Base-by-base conservation (phyloP, 2,329 filamentous ascomycete species). In the Lachnellula hyalina region DNA sequence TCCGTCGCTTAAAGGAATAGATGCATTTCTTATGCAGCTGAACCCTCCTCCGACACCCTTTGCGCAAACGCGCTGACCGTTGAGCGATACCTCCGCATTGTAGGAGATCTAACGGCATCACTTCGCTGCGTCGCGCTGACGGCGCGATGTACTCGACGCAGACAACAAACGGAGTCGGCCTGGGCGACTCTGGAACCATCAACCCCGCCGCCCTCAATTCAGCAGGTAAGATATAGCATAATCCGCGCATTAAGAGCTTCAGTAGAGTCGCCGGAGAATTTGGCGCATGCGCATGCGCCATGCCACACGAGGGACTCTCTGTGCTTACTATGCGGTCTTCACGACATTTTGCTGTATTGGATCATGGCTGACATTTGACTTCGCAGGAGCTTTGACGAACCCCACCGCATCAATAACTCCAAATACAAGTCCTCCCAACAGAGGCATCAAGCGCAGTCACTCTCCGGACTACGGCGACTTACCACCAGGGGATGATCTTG, bases 141-240 rank as follows among this genome's bases (percentile, higher is more conserved):
- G 57, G 56, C 72, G 58, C 57, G 48, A 61, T 80, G 77, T 81
- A 80, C 77, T 78, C 81, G 71, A 77, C 80, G 72, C 79, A 82
- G 73, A 80, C 85, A 72, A 80, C 85, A 73, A 86, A 86, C 78
- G 83, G 41, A 44, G 41, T 44, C 41, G 41, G 84, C 74, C 69
- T 67, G 55, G 74, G 74, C 55, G 87, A 89, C 72, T 87, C 87
- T 78, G 89, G 87, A 71, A 95, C 90, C 70, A 94, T 96, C 79
- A 90, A 95, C 79, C 90, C 90, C 72, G 89, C 89, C 69, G 89
- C 87, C 62, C 81, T 96, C 77, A 90, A 87, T 76, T 86, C 85
- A 71, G 77, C 85, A 77, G 84, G 88, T 93, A 85, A 67, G 72
- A 40, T 40, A 40, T 11, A 67, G 67, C 72, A 23, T 12, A 21